phyloP scores from a whole-genome alignment of 164 flowering plant genomes.

The Aristolochia californica region DNA sequence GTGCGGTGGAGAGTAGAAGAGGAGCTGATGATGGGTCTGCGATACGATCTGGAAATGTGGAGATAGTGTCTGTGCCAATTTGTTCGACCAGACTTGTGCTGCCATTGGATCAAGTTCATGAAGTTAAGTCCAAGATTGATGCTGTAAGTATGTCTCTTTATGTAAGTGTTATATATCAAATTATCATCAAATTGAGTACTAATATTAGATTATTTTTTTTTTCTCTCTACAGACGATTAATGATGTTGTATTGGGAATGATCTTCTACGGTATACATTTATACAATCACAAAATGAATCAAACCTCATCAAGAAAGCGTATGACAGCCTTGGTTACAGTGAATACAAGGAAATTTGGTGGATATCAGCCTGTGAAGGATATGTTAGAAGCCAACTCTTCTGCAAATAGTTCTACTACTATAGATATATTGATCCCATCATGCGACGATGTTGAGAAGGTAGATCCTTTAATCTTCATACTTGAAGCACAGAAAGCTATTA shows the following conservation, averaged over 20 bases:
- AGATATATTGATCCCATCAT: background rate
- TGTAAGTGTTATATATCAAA: too few relatives aligned
- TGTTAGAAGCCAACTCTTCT: background rate
- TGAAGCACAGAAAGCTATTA: background rate
- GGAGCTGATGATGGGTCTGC: too few relatives aligned
- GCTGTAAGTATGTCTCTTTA: too few relatives aligned
- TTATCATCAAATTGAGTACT: too few relatives aligned
- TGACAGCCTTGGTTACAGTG: conserved; percentile 40
- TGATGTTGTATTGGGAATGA: background rate
- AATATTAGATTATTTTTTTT: too few relatives aligned
- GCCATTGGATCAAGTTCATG: too few relatives aligned
- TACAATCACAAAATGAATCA: background rate
- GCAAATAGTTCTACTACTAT: background rate
- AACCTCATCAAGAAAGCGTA: conserved; percentile 10
- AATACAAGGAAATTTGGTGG: conserved; percentile 31
- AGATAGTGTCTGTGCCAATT: too few relatives aligned
- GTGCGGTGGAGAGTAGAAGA: too few relatives aligned
- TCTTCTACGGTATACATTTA: background rate
- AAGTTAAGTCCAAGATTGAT: too few relatives aligned
- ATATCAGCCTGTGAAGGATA: conserved; percentile 10
- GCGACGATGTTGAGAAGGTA: background rate
- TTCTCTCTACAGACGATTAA: background rate
- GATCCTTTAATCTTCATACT: background rate
- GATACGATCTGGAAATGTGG: too few relatives aligned
- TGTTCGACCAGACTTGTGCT: too few relatives aligned